Base-by-base conservation (phyloP, 345 rosid species). In the Dovyalis caffra region DNA sequence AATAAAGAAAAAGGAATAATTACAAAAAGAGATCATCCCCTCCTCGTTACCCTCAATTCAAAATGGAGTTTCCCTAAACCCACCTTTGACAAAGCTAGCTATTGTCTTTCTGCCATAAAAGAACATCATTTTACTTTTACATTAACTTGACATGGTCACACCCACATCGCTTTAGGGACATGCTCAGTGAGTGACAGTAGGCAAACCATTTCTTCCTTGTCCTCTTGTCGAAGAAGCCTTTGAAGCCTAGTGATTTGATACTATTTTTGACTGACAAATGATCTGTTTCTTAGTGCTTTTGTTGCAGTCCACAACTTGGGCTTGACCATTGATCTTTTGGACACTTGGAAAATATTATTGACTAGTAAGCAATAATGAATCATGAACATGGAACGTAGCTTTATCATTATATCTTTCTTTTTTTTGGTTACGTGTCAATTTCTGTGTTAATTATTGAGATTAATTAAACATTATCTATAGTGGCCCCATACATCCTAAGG, bases 61-160 rank as follows among this genome's bases (percentile, higher is more conserved):
- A 76, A 67, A 69, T 8, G 21, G 38, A 33, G 58, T 20, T 60
- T 28, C 63, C 63, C 28, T 45, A 21, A 34, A 10, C 28, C 16
- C 25, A 25, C 28, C 58, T 76, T 69, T 69, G 69, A 69, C 74
- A 47, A 70, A 70, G 60, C 26, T 11, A 14, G 53, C 60, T 14
- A 3, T 56, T 40, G 32, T 70, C 64, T 34, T 21, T 26, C 7
- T 60, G 23, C 21, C 29, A 1, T 45, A 16, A 9, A 66, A 74
- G 40, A 1, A 20, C 68, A 63, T 72, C 65, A 43, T 63, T 21
- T 62, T 35, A 21, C 40, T 29, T n/a, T 38, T 21, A 16, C 34
- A 40, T 20, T n/a, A n/a, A n/a, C n/a, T 43, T 29, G 68, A 29
- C 68, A 28, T 62, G 69, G 28, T 29, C 40, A 64, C 14, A 43